Percentiles rank a stretch among this genome's conserved stretches.
Conservation (phyloP, 805 yeast species). For the Nakazawaea holstii region DNA sequence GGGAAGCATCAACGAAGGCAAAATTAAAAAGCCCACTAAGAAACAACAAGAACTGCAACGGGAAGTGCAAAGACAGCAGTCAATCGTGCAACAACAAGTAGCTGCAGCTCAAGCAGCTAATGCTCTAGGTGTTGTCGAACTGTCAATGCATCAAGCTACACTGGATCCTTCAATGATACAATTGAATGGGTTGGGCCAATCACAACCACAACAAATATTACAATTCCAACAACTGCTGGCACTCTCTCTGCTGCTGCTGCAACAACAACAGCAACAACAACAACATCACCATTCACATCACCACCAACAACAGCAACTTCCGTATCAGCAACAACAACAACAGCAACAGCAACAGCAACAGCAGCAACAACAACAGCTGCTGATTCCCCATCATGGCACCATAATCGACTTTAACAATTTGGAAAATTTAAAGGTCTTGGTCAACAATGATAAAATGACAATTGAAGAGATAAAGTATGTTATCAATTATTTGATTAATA, state of each 20-base stretch:
- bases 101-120: constrained; percentile 6
- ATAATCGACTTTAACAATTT: constrained; percentile 10
- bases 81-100: constrained; percentile 4
- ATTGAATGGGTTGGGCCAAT: constrained; percentile 8
- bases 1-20: neutral
- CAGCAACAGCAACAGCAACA: neutral
- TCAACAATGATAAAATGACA: constrained; percentile 9
- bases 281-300: neutral
- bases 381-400: constrained; percentile 6
- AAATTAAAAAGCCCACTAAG: constrained; percentile 6
- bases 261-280: constrained; percentile 7
- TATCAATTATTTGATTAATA: constrained; percentile 6
- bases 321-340: constrained; percentile 2
- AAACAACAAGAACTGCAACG: constrained; percentile 5
- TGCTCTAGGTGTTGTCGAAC: constrained; percentile 7
- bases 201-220: constrained; percentile 9
- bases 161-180: constrained; percentile 11
- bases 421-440: constrained; percentile 7
- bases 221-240: constrained; percentile 10
- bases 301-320: neutral
- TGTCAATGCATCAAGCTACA: constrained; percentile 8
- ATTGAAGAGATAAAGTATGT: constrained; percentile 11
- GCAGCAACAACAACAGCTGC: constrained; percentile 6
- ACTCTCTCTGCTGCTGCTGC: constrained; percentile 6
- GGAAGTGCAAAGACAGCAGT: constrained; percentile 3